Conservation (phyloP, 148 eudicot genomes). For the Cornus florida region DNA sequence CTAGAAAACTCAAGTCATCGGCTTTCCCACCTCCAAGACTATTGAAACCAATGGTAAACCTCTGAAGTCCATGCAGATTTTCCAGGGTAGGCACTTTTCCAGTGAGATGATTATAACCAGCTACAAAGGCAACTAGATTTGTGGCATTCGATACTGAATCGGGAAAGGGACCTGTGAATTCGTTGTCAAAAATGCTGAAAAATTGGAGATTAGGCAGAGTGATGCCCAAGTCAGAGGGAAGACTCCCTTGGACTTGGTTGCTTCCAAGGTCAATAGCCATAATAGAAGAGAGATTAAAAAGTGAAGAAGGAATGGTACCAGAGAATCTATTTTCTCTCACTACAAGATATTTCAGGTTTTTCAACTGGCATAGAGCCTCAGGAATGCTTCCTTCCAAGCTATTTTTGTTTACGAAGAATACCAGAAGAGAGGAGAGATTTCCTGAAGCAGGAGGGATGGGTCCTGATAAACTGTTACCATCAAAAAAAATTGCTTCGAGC, state of each 20-base stretch:
- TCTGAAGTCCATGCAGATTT: background rate
- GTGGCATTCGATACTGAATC: background rate
- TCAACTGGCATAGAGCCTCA: background rate
- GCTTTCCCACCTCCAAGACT: background rate
- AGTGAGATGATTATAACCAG: background rate
- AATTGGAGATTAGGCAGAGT: background rate
- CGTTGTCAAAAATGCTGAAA: background rate
- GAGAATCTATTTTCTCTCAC: constrained; percentile 13
- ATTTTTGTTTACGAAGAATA: background rate
- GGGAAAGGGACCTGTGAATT: background rate
- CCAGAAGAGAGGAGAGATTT: constrained; percentile 7
- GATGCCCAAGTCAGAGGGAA: background rate
- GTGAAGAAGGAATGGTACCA: constrained; percentile 11
- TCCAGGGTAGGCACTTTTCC: background rate
- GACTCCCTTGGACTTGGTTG: background rate
- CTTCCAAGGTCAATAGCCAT: background rate
- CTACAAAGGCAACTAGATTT: background rate
- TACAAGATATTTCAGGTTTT: background rate
- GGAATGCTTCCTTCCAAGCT: constrained; percentile 14
- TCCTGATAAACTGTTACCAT: constrained; percentile 12
- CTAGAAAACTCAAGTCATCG: background rate
- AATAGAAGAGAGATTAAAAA: constrained; percentile 20
- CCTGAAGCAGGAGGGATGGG: constrained; percentile 6
- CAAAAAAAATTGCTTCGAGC: background rate
- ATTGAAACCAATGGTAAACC: background rate